phyloP scores from a whole-genome alignment of 768 basidiomycete species.

The Boletus huronensis region DNA sequence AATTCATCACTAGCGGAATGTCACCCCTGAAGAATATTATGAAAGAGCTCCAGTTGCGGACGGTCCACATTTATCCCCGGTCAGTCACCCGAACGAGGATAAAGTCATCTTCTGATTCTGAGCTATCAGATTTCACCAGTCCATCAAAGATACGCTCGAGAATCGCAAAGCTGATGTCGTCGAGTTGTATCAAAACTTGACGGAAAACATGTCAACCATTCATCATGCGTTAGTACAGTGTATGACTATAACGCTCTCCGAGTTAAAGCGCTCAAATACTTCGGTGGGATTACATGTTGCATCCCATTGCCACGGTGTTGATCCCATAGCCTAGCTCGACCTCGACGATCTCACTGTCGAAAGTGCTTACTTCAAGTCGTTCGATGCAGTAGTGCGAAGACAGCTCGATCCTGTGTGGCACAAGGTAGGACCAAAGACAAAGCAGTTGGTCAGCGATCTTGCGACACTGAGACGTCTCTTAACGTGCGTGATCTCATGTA shows the following conservation, averaged over 20 bases:
- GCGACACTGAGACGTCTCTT: conserved; percentile 80
- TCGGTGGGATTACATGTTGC: conserved; percentile 38
- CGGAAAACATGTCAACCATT: conserved; percentile 85
- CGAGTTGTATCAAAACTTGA: conserved; percentile 84
- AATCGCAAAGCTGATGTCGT: conserved; percentile 86
- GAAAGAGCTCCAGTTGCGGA: conserved; percentile 86
- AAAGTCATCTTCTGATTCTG: background rate
- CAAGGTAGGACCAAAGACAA: conserved; percentile 89
- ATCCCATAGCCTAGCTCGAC: conserved; percentile 61
- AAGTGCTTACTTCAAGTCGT: conserved; percentile 91
- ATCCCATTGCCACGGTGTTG: background rate
- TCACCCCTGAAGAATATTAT: conserved; percentile 90
- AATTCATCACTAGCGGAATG: conserved; percentile 88
- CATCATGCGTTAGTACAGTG: conserved; percentile 91
- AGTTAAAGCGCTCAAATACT: conserved; percentile 85
- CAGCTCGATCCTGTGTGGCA: conserved; percentile 97
- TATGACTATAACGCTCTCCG: conserved; percentile 85
- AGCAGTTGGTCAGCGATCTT: conserved; percentile 86
- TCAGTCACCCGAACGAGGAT: conserved; percentile 29
- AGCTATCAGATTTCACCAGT: conserved; percentile 75
- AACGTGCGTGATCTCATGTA: conserved; percentile 45
- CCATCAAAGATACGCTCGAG: conserved; percentile 78
- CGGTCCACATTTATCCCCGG: conserved; percentile 93
- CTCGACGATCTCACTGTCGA: conserved; percentile 91
- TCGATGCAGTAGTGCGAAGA: conserved; percentile 81